Conservation (phyloP, 2,329 filamentous ascomycete species). For the Curvularia sp. region DNA sequence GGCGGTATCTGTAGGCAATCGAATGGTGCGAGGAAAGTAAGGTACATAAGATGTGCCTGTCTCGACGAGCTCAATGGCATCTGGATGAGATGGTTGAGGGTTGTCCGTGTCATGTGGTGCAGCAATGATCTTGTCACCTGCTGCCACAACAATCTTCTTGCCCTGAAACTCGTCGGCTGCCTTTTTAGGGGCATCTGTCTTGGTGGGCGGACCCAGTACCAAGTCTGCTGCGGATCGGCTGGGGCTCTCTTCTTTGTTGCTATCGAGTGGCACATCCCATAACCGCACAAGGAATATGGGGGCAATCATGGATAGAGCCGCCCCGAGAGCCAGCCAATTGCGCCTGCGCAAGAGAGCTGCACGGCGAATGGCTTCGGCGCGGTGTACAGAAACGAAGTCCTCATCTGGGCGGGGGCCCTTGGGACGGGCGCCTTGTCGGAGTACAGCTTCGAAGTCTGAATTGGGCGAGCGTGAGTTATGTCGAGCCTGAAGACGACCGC, state of each 20-base stretch:
- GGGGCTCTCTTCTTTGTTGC: conserved; percentile 30
- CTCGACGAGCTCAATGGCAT: conserved; percentile 75
- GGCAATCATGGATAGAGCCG: conserved; percentile 47
- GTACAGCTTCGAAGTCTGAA: conserved; percentile 24
- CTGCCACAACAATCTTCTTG: conserved; percentile 64
- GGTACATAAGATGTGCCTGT: conserved; percentile 84
- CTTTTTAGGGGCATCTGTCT: conserved; percentile 38
- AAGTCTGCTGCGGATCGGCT: conserved; percentile 36
- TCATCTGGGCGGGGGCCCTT: conserved; percentile 26
- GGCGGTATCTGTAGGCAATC: conserved; percentile 59
- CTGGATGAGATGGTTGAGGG: conserved; percentile 45
- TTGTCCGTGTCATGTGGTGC: conserved; percentile 45
- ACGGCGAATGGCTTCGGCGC: conserved; percentile 41
- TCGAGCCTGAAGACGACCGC: conserved; percentile 24
- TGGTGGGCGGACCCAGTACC: conserved; percentile 35
- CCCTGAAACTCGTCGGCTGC: conserved; percentile 56
- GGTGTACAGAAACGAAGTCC: conserved; percentile 46
- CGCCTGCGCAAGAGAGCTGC: conserved; percentile 34
- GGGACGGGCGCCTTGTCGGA: conserved; percentile 17
- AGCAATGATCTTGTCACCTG: conserved; percentile 66
- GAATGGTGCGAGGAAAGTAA: conserved; percentile 75
- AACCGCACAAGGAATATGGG: conserved; percentile 46
- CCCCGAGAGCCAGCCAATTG: conserved; percentile 47
- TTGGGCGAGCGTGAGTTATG: conserved; percentile 27
- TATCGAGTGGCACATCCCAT: conserved; percentile 38